Evolutionary conservation across 2,329 filamentous ascomycete genomes (phyloP).

Genomic region (Thermoascus crustaceus): DNA sequence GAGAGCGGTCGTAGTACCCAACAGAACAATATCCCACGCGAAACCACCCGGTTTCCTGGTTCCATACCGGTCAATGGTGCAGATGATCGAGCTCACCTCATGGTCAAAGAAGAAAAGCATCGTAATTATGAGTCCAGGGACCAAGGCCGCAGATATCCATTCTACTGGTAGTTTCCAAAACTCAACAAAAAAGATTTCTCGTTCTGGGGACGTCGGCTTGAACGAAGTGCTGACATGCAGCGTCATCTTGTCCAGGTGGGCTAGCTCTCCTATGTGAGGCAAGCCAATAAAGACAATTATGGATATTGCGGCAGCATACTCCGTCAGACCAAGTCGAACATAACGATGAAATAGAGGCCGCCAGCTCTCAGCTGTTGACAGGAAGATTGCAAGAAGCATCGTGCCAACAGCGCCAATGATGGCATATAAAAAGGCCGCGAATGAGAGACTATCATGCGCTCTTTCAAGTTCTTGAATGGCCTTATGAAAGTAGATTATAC

Average conservation of each 20-base stretch:
- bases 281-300: slow-evolving; percentile 59
- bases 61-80: slow-evolving; percentile 54
- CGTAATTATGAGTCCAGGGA: slow-evolving; percentile 57
- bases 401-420: slow-evolving; percentile 57
- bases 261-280: slow-evolving; percentile 54
- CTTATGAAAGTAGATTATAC: slow-evolving; percentile 62
- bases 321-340: slow-evolving; percentile 51
- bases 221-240: slow-evolving; percentile 51
- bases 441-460: slow-evolving; percentile 47
- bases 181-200: slow-evolving; percentile 50
- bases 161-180: slow-evolving; percentile 54
- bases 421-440: slow-evolving; percentile 58
- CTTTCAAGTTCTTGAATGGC: slow-evolving; percentile 56
- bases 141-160: slow-evolving; percentile 55
- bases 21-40: slow-evolving; percentile 55
- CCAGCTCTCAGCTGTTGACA: slow-evolving; percentile 56
- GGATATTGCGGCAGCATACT: slow-evolving; percentile 59
- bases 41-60: slow-evolving; percentile 55
- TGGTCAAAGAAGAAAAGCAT: slow-evolving; percentile 62
- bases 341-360: slow-evolving; percentile 54
- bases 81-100: slow-evolving; percentile 62
- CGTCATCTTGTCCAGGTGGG: slow-evolving; percentile 49
- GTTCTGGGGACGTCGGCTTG: slow-evolving; percentile 48
- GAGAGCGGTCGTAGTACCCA: slow-evolving; percentile 55
- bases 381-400: slow-evolving; percentile 53